A percentile compares a stretch with the other conserved stretches of the same genome.
phyloP scores from a whole-genome alignment of 176 grass and related monocot genomes.

The Aegilops longissima region DNA sequence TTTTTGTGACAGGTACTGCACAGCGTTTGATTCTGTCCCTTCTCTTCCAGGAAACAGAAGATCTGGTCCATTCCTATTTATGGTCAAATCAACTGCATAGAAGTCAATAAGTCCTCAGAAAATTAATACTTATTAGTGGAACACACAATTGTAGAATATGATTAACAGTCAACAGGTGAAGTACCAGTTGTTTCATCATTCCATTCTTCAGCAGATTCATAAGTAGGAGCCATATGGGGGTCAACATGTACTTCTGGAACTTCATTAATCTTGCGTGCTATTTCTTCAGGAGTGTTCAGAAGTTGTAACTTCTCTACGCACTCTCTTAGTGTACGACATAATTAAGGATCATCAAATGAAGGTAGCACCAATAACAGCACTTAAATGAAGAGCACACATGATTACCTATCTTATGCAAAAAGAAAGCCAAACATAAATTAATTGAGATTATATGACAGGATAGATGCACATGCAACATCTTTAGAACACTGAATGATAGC shows the following conservation, averaged over 20 bases:
- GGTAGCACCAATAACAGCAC: background rate
- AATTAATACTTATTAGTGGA: slow-evolving; percentile 9
- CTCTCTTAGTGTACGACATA: slow-evolving; percentile 74
- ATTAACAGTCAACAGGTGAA: background rate
- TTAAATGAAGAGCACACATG: background rate
- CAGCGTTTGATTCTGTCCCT: slow-evolving; percentile 26
- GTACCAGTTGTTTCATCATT: slow-evolving; percentile 60
- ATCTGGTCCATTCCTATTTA: slow-evolving; percentile 39
- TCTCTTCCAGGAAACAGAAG: slow-evolving; percentile 41
- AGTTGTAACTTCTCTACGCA: slow-evolving; percentile 88
- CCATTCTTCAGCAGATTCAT: slow-evolving; percentile 72
- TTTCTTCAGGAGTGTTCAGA: slow-evolving; percentile 81
- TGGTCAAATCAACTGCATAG: slow-evolving; percentile 49
- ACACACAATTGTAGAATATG: slow-evolving; percentile 11
- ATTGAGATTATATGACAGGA: slow-evolving; percentile 7
- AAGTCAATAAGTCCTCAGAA: slow-evolving; percentile 21
- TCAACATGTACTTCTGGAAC: slow-evolving; percentile 78
- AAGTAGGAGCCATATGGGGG: slow-evolving; percentile 77
- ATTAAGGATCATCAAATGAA: slow-evolving; percentile 62
- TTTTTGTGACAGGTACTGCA: slow-evolving; percentile 38
- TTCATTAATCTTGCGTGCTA: slow-evolving; percentile 69
- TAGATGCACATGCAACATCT: slow-evolving; percentile 22
- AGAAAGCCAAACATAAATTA: slow-evolving; percentile 8
- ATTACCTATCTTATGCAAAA: background rate
- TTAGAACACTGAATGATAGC: background rate